A percentile compares a stretch with the other conserved stretches of the same genome.
phyloP scores from a whole-genome alignment of 352 stramenopile genomes.

The Pythium myriotylum region DNA sequence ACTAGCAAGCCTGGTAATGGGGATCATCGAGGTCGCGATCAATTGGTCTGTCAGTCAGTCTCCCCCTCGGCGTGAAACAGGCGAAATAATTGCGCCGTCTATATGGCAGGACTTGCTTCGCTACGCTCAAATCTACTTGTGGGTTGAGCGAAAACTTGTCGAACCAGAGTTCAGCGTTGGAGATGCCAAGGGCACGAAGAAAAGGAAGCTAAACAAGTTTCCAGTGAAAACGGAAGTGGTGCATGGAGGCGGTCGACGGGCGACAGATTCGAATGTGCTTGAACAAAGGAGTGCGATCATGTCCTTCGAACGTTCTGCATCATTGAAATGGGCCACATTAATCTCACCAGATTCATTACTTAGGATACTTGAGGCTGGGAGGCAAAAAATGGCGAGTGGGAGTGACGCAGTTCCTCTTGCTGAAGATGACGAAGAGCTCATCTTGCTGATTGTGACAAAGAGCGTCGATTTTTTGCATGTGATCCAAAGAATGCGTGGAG shows the following conservation, averaged over 20 bases:
- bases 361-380: constrained; percentile 13
- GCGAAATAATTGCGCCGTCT: neutral
- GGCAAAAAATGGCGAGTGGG: constrained; percentile 1
- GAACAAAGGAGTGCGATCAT: neutral
- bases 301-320: constrained; percentile 13
- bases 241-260: too few relatives aligned
- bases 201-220: constrained; percentile 13
- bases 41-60: constrained; percentile 35
- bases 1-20: constrained; percentile 31
- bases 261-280: too few relatives aligned
- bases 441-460: constrained; percentile 29
- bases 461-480: constrained; percentile 27
- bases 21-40: constrained; percentile 44
- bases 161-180: neutral
- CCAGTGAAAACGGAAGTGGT: constrained; percentile 5
- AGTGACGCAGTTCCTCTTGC: constrained; percentile 1
- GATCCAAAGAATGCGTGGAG: constrained; percentile 27
- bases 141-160: constrained; percentile 24
- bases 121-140: constrained; percentile 41
- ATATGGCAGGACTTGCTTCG: constrained; percentile 31
- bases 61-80: neutral
- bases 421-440: constrained; percentile 21
- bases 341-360: constrained; percentile 16
- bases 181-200: constrained; percentile 11
- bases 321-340: constrained; percentile 21